Conservation (phyloP, 441 rosid genomes). For the Erysimum pusillum region DNA sequence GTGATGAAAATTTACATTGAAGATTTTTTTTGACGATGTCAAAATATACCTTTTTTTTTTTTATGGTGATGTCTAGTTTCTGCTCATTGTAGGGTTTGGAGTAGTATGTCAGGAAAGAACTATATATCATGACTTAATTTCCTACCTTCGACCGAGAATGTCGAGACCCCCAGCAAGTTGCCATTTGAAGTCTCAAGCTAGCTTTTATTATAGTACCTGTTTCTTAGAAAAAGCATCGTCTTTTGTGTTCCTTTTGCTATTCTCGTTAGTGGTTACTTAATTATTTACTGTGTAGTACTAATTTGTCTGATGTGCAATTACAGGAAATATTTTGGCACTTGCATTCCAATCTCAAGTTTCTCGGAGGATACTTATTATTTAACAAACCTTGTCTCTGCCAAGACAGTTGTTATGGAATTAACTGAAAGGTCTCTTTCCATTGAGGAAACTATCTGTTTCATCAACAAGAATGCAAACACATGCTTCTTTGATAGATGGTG, state of each 20-base stretch:
- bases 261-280: slow-evolving; percentile 11
- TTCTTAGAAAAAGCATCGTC: too few relatives aligned
- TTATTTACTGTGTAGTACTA: neutral
- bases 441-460: slow-evolving; percentile 54
- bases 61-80: slow-evolving; percentile 18
- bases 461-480: slow-evolving; percentile 27
- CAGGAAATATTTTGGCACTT: slow-evolving; percentile 13
- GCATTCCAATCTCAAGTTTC: slow-evolving; percentile 52
- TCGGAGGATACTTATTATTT: slow-evolving; percentile 68
- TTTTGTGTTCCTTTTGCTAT: neutral
- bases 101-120: slow-evolving; percentile 65
- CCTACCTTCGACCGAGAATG: slow-evolving; percentile 59
- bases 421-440: slow-evolving; percentile 66
- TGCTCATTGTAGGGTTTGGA: slow-evolving; percentile 60
- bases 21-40: too few relatives aligned
- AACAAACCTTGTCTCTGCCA: slow-evolving; percentile 62
- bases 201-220: too few relatives aligned
- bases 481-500: slow-evolving; percentile 46
- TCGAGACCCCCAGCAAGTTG: slow-evolving; percentile 49
- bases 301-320: slow-evolving; percentile 5
- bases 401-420: slow-evolving; percentile 58
- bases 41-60: too few relatives aligned
- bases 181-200: slow-evolving; percentile 8
- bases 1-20: too few relatives aligned
- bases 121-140: too few relatives aligned